These are phyloP conservation scores for Cladorrhinum sp. DNA, from an alignment of 2,329 filamentous ascomycete species.

Conservation along the genomic window DNA sequence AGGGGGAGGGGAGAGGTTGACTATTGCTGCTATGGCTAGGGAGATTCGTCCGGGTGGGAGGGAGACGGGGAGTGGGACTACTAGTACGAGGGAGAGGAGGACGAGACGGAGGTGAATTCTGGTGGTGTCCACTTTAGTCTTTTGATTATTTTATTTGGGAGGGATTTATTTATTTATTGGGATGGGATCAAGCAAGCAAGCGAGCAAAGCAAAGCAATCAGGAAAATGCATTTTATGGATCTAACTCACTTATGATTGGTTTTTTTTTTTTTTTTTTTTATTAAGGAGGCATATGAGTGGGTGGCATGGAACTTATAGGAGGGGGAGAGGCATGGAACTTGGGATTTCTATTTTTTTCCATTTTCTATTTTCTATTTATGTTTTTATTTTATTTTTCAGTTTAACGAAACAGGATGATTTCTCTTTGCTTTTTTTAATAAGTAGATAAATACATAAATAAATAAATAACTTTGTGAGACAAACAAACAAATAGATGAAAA, in stretches of 20 bases:
- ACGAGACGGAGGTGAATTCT: constrained; percentile 12
- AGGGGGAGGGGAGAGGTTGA: constrained; percentile 1
- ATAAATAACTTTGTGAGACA: not conserved
- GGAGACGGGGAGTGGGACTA: not conserved
- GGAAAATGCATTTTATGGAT: not conserved
- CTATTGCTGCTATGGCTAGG: not conserved
- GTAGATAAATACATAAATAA: too few relatives aligned
- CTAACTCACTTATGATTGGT: not conserved
- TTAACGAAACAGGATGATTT: too few relatives aligned
- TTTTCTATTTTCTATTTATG: too few relatives aligned
- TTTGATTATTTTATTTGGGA: too few relatives aligned
- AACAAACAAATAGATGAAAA: not conserved
- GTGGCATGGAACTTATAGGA: too few relatives aligned
- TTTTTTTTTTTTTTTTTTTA: not conserved
- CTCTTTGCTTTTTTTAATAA: too few relatives aligned
- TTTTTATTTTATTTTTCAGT: too few relatives aligned
- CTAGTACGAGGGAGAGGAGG: not conserved
- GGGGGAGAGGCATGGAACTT: too few relatives aligned
- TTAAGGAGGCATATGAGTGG: not conserved
- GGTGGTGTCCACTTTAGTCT: too few relatives aligned
- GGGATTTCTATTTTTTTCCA: too few relatives aligned
- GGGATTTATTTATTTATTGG: too few relatives aligned
- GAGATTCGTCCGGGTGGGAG: not conserved
- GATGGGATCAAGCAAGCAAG: not conserved
- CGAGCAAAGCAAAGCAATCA: not conserved